Conservation (phyloP, 164 flowering plant species). For the Nymphaea colorata region DNA sequence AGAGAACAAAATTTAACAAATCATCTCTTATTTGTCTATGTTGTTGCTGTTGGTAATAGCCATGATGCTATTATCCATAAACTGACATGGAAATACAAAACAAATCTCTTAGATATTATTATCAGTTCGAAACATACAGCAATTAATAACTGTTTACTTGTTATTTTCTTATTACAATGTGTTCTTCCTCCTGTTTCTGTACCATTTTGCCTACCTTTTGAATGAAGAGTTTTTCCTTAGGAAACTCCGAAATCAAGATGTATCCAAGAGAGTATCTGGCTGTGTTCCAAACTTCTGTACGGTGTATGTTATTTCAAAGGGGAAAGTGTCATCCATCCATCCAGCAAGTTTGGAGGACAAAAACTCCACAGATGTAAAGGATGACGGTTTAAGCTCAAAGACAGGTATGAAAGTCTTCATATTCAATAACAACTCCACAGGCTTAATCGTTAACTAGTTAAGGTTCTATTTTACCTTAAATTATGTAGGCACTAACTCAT, state of each 20-base stretch:
- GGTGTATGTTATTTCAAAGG: neutral
- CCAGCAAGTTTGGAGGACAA: neutral
- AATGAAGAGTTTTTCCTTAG: slow-evolving; percentile 10
- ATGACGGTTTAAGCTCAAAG: no score
- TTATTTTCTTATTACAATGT: neutral
- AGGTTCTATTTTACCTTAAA: no score
- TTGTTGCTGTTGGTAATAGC: neutral
- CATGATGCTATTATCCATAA: neutral
- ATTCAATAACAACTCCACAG: no score
- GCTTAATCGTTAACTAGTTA: no score
- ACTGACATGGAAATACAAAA: no score
- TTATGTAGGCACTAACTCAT: no score
- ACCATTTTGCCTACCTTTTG: neutral
- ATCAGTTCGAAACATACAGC: neutral
- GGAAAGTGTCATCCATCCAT: neutral
- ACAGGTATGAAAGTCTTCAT: no score
- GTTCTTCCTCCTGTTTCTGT: neutral
- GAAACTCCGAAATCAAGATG: slow-evolving; percentile 21
- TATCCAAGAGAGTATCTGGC: slow-evolving; percentile 52
- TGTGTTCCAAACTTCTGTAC: slow-evolving; percentile 7
- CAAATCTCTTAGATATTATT: neutral
- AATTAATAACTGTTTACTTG: neutral
- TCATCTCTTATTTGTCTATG: neutral
- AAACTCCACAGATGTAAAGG: no score
- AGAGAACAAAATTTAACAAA: no score